Evolutionary conservation across 140 eudicot species (phyloP).

Genomic region (Erigeron philadelphicus): DNA sequence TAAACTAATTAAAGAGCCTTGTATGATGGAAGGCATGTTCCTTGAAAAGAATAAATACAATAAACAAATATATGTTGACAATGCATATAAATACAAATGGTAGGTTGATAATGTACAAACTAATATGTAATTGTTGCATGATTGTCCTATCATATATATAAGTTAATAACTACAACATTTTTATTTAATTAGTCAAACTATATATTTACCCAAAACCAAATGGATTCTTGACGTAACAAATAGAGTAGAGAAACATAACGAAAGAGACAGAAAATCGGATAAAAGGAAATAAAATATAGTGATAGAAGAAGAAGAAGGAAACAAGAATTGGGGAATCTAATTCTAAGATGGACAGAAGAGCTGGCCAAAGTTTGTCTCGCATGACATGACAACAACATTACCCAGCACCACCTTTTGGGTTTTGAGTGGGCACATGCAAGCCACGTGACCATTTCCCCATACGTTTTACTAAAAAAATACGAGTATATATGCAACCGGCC

Average conservation of each 20-base stretch:
- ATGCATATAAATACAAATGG: constrained; percentile 13
- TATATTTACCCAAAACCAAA: not conserved
- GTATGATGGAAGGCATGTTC: constrained; percentile 16
- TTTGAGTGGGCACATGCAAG: constrained; percentile 25
- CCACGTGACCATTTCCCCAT: constrained; percentile 19
- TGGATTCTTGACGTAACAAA: not conserved
- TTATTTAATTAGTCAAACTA: not conserved
- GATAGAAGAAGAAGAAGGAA: constrained; percentile 25
- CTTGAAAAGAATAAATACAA: constrained; percentile 1
- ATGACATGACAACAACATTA: constrained; percentile 38
- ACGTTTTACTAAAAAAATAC: not conserved
- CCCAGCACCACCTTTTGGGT: constrained; percentile 30
- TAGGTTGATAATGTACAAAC: constrained; percentile 1
- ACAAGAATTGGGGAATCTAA: constrained; percentile 41
- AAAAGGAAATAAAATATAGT: no score
- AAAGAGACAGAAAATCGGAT: constrained; percentile 19
- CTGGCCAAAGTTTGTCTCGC: constrained; percentile 39
- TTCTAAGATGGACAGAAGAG: constrained; percentile 34
- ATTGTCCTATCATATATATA: constrained; percentile 2
- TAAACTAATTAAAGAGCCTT: not conserved
- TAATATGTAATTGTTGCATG: constrained; percentile 12
- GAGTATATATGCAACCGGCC: no score
- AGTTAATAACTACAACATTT: not conserved
- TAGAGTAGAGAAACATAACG: not conserved
- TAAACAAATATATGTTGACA: constrained; percentile 19